These are phyloP conservation scores for Coniochaeta sp. DNA, from an alignment of 2,329 filamentous ascomycete genomes.

Conservation along the genomic window DNA sequence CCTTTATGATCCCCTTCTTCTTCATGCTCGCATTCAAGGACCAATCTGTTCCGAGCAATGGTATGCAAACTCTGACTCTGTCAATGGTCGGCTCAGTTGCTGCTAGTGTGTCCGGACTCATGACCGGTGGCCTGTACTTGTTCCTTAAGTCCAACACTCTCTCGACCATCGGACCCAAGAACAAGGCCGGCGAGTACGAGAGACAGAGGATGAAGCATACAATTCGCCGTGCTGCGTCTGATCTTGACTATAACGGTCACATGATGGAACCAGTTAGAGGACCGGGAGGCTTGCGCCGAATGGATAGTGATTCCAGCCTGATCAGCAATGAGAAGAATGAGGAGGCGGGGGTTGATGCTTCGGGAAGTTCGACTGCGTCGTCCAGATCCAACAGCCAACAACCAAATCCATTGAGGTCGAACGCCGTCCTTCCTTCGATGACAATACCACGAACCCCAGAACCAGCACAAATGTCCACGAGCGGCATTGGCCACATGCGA, in stretches of 20 bases:
- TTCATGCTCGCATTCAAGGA: conserved; percentile 44
- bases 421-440: conserved; percentile 18
- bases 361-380: conserved; percentile 11
- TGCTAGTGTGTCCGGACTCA: conserved; percentile 57
- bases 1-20: conserved; percentile 58
- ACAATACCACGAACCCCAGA: conserved; percentile 20
- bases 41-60: conserved; percentile 22
- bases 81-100: conserved; percentile 60
- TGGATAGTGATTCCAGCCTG: conserved; percentile 27
- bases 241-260: conserved; percentile 24
- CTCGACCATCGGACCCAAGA: conserved; percentile 43
- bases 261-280: conserved; percentile 26
- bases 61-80: conserved; percentile 35
- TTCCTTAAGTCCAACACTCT: conserved; percentile 59
- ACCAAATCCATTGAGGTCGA: conserved; percentile 26
- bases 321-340: conserved; percentile 24
- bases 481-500: conserved; percentile 20
- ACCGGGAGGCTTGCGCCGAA: conserved; percentile 20
- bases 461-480: conserved; percentile 19
- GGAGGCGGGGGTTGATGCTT: conserved; percentile 21
- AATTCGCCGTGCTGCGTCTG: conserved; percentile 25
- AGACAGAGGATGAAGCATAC: conserved; percentile 35
- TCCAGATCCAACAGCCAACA: conserved; percentile 12
- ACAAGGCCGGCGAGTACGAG: conserved; percentile 38
- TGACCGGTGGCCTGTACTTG: conserved; percentile 59